Conservation (phyloP, 2,329 filamentous ascomycete species). For the Stachybotrys elegans region DNA sequence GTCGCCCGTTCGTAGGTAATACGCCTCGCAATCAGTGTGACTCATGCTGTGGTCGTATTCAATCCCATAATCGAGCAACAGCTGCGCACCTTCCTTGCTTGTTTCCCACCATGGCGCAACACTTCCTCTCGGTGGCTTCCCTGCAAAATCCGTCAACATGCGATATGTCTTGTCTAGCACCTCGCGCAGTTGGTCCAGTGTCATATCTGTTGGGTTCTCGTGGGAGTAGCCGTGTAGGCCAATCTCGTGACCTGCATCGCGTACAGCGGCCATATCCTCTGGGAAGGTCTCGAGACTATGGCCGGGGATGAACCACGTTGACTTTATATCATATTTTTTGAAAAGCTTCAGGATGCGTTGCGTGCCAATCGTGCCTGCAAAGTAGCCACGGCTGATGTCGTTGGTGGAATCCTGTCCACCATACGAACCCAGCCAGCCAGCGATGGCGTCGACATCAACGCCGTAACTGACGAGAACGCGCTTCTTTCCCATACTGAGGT, state of each 20-base stretch:
- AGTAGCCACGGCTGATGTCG: conserved; percentile 66
- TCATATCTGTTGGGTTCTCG: conserved; percentile 70
- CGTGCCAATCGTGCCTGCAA: conserved; percentile 63
- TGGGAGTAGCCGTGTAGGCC: conserved; percentile 69
- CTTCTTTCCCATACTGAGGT: conserved; percentile 30
- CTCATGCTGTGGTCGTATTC: conserved; percentile 64
- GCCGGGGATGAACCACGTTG: conserved; percentile 48
- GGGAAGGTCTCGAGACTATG: conserved; percentile 46
- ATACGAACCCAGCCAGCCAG: conserved; percentile 72
- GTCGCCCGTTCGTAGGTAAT: conserved; percentile 60
- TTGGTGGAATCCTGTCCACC: conserved; percentile 67
- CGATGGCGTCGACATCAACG: conserved; percentile 71
- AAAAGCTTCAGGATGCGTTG: conserved; percentile 65
- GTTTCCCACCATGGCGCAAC: conserved; percentile 75
- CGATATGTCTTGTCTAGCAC: conserved; percentile 71
- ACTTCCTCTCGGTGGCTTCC: conserved; percentile 66
- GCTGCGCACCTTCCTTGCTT: conserved; percentile 59
- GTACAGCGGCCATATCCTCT: conserved; percentile 36
- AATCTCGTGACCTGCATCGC: conserved; percentile 43
- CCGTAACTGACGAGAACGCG: conserved; percentile 49
- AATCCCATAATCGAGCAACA: conserved; percentile 61
- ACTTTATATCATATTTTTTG: conserved; percentile 66
- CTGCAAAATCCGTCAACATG: conserved; percentile 62
- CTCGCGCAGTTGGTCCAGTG: conserved; percentile 67
- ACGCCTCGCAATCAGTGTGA: conserved; percentile 52